Conservation (phyloP, 768 basidiomycete species). For the Termitomyces sp. region DNA sequence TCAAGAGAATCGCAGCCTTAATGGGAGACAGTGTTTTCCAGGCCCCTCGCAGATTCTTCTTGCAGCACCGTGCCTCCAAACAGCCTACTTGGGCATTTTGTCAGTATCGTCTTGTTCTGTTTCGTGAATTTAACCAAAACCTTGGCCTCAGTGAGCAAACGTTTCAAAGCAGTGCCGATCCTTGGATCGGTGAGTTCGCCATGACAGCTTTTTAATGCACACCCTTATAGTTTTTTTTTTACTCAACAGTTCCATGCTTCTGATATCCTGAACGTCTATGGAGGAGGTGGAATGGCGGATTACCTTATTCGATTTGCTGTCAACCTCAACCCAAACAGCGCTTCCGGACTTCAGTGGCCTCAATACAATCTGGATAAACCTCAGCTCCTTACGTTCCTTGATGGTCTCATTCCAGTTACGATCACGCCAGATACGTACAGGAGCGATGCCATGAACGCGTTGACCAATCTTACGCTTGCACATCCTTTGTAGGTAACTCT, state of each 20-base stretch:
- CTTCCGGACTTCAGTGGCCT: constrained; percentile 36
- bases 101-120: constrained; percentile 16
- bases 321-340: constrained; percentile 40
- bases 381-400: constrained; percentile 35
- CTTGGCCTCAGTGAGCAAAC: constrained; percentile 35
- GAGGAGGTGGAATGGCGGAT: constrained; percentile 37
- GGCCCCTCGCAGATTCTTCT: constrained; percentile 44
- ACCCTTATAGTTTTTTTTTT: background rate
- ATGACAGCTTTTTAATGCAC: background rate
- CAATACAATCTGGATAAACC: constrained; percentile 30
- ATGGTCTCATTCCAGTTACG: constrained; percentile 24
- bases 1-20: constrained; percentile 46
- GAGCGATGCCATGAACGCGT: constrained; percentile 28
- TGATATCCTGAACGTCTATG: constrained; percentile 38
- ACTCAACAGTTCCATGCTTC: constrained; percentile 32
- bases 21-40: constrained; percentile 48
- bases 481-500: constrained; percentile 21
- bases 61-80: constrained; percentile 32
- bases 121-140: background rate
- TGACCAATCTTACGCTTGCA: constrained; percentile 28
- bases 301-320: constrained; percentile 40
- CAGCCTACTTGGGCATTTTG: constrained; percentile 41
- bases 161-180: constrained; percentile 35
- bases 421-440: constrained; percentile 42
- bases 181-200: constrained; percentile 36